Evolutionary conservation across 805 yeast species (phyloP).

Genomic region (Allodekkera sacchari): DNA sequence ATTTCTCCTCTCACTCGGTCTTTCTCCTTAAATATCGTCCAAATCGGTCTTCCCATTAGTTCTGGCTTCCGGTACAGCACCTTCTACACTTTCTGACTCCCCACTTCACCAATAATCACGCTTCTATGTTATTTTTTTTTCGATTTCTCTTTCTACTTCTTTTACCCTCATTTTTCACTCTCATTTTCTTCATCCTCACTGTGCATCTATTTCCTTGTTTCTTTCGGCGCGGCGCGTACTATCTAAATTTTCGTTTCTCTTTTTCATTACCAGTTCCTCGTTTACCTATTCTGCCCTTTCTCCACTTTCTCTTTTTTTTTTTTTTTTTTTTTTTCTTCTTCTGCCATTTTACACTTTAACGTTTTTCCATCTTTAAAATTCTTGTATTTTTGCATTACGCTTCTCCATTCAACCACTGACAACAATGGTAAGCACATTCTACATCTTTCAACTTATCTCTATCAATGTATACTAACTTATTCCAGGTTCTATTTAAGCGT

Average conservation of each 20-base stretch:
- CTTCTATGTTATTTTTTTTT: too few species aligned
- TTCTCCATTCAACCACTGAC: background rate
- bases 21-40: too few species aligned
- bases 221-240: constrained; percentile 1
- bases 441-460: background rate
- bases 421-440: background rate
- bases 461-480: background rate
- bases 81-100: too few species aligned
- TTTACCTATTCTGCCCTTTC: background rate
- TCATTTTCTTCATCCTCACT: too few species aligned
- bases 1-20: too few species aligned
- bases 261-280: background rate
- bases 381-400: constrained; percentile 6
- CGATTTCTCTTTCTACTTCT: too few species aligned
- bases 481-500: constrained; percentile 71
- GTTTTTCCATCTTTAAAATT: background rate
- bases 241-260: background rate
- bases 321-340: background rate
- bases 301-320: background rate
- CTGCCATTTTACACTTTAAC: background rate
- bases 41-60: too few species aligned
- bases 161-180: too few species aligned
- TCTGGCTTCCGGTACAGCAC: too few species aligned
- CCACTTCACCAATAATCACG: too few species aligned
- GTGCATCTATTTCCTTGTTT: too few species aligned